A percentile compares a stretch with the other conserved stretches of the same genome.
phyloP scores from a whole-genome alignment of 2,329 filamentous ascomycete species.

The Metarhizium sp. region DNA sequence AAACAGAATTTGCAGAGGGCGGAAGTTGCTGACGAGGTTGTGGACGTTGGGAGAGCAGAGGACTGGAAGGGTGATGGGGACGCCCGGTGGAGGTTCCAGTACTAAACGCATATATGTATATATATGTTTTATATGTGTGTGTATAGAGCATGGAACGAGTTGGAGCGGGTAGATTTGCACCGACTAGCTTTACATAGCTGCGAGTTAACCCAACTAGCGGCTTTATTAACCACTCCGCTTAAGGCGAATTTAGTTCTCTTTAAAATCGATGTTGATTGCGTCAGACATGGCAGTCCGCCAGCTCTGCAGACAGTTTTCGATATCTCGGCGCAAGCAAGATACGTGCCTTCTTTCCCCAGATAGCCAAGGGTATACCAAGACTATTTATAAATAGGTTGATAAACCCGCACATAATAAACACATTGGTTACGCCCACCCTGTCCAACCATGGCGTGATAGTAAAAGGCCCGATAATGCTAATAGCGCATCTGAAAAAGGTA shows the following conservation, averaged over 20 bases:
- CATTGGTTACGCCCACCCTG: slow-evolving; percentile 19
- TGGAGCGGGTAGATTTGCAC: no score
- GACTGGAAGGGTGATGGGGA: slow-evolving; percentile 56
- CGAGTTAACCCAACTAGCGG: no score
- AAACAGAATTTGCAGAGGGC: slow-evolving; percentile 48
- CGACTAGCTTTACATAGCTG: no score
- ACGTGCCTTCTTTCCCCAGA: slow-evolving; percentile 20
- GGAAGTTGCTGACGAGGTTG: slow-evolving; percentile 29
- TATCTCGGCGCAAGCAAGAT: background rate
- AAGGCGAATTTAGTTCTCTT: no score
- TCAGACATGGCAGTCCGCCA: no score
- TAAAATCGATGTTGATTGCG: no score
- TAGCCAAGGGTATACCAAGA: slow-evolving; percentile 18
- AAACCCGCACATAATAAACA: slow-evolving; percentile 17
- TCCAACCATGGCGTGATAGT: slow-evolving; percentile 20
- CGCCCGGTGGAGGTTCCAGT: slow-evolving; percentile 57
- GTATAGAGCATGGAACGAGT: no score
- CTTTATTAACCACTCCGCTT: no score
- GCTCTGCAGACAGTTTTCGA: no score
- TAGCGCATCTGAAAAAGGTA: slow-evolving; percentile 21
- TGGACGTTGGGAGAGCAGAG: slow-evolving; percentile 38
- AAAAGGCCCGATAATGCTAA: slow-evolving; percentile 19
- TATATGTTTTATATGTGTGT: background rate
- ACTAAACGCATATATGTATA: slow-evolving; percentile 18
- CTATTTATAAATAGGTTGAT: slow-evolving; percentile 15